phyloP scores from a whole-genome alignment of 2,329 filamentous ascomycete genomes.

The Sporothrix inflata region DNA sequence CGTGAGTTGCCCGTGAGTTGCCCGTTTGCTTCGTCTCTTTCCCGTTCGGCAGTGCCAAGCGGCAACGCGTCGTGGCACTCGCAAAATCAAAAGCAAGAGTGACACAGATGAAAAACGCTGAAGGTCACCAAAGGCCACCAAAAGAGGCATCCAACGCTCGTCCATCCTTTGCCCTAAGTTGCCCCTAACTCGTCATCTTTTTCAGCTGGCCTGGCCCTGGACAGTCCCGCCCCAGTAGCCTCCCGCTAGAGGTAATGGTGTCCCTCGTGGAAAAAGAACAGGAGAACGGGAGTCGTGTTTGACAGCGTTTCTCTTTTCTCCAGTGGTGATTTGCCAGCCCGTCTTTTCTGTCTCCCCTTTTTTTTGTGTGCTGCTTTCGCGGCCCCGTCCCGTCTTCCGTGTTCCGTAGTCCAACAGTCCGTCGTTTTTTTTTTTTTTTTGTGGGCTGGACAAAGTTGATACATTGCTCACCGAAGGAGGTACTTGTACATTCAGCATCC shows the following conservation, averaged over 20 bases:
- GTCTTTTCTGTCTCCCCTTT: background rate
- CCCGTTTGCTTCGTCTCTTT: background rate
- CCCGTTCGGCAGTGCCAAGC: background rate
- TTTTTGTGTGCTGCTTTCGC: constrained; percentile 10
- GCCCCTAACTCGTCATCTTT: background rate
- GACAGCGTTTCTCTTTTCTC: background rate
- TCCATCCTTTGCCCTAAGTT: background rate
- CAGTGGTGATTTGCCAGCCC: background rate
- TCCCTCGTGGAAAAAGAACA: background rate
- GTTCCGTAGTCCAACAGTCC: constrained; percentile 21
- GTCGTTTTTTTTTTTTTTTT: constrained; percentile 4
- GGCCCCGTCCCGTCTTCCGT: constrained; percentile 26
- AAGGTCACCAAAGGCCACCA: background rate
- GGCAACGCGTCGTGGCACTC: too few relatives aligned
- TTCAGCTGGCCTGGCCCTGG: constrained; percentile 7
- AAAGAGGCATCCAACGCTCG: constrained; percentile 9
- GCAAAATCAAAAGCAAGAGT: background rate
- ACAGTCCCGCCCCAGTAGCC: background rate
- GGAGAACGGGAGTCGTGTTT: background rate
- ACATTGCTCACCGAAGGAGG: background rate
- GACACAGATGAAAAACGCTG: background rate
- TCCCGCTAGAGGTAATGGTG: background rate
- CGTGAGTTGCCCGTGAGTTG: background rate
- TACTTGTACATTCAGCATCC: background rate
- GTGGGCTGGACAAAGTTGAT: background rate